phyloP scores from a whole-genome alignment of 345 rosid species.

The Euphorbia pulcherrima region DNA sequence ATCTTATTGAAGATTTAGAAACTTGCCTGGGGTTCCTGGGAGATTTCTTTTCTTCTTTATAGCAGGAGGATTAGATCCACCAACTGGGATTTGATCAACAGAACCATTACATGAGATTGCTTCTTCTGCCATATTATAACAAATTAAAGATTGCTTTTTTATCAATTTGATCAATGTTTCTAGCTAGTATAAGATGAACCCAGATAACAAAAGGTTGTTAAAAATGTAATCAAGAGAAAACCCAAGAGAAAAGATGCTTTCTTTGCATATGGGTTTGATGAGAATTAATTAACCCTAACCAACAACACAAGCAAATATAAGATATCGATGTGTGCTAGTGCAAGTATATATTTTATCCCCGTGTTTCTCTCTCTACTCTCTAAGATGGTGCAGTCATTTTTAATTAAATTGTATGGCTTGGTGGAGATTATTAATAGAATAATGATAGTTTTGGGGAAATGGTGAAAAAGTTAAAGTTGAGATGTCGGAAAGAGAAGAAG shows the following conservation, averaged over 20 bases:
- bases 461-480: constrained; percentile 29
- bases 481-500: constrained; percentile 16
- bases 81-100: constrained; percentile 33
- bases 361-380: constrained; percentile 28
- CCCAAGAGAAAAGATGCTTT: constrained; percentile 19
- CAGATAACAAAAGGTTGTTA: background rate
- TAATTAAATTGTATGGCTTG: constrained; percentile 23
- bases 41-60: constrained; percentile 85
- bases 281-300: constrained; percentile 30
- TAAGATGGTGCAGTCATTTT: constrained; percentile 32
- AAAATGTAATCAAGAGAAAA: constrained; percentile 23
- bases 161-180: constrained; percentile 17
- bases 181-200: background rate
- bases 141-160: constrained; percentile 8
- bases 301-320: constrained; percentile 29
- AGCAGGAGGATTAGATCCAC: constrained; percentile 43
- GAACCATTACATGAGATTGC: constrained; percentile 35
- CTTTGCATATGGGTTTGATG: background rate
- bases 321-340: constrained; percentile 27
- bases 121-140: constrained; percentile 40
- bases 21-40: constrained; percentile 92
- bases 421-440: constrained; percentile 28
- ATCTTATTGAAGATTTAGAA: background rate
- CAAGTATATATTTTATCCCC: constrained; percentile 31
- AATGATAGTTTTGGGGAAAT: constrained; percentile 24